phyloP scores from a whole-genome alignment of 2,329 filamentous ascomycete genomes.

The Fusarium redolens region DNA sequence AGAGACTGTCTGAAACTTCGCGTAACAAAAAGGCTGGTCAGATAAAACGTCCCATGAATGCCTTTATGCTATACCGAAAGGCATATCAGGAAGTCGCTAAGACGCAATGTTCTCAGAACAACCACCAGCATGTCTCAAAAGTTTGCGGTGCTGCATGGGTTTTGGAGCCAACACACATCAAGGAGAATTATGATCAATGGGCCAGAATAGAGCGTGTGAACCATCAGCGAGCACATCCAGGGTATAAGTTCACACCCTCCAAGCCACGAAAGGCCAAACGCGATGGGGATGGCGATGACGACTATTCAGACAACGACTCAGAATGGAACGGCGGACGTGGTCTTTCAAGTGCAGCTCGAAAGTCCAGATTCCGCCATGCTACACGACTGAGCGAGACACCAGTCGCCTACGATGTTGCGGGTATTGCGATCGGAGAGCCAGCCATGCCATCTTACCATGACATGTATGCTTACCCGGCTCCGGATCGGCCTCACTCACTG shows the following conservation, averaged over 20 bases:
- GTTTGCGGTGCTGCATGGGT: conserved; percentile 91
- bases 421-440: conserved; percentile 5
- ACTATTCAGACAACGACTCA: conserved; percentile 37
- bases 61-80: conserved; percentile 97
- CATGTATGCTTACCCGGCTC: conserved; percentile 29
- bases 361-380: conserved; percentile 20
- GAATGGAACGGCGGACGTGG: conserved; percentile 34
- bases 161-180: conserved; percentile 78
- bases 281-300: conserved; percentile 44
- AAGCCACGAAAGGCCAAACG: conserved; percentile 65
- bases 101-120: conserved; percentile 82
- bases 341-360: conserved; percentile 8
- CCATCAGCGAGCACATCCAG: conserved; percentile 85
- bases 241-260: conserved; percentile 93
- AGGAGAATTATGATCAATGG: conserved; percentile 80
- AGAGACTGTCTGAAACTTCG: conserved; percentile 73
- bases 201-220: conserved; percentile 85
- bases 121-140: conserved; percentile 91
- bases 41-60: conserved; percentile 94
- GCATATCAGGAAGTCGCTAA: conserved; percentile 91
- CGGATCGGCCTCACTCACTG: conserved; percentile 12
- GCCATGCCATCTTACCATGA: conserved; percentile 19
- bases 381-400: conserved; percentile 36
- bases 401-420: conserved; percentile 18
- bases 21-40: conserved; percentile 77